phyloP scores from a whole-genome alignment of 371 early-diverging fungal genomes.

The Syncephalis plumigaleata region DNA sequence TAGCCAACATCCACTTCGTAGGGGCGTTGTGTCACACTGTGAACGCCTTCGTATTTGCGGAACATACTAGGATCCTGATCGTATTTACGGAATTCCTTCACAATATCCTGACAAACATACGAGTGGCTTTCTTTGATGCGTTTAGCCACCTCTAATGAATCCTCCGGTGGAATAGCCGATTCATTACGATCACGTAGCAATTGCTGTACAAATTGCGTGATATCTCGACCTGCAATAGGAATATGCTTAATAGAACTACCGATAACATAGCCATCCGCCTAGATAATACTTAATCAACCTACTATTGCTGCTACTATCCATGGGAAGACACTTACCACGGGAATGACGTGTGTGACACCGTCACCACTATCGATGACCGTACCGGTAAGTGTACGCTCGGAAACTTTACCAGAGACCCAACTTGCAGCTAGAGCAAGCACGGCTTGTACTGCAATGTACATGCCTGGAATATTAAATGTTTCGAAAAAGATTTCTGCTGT shows the following conservation, averaged over 20 bases:
- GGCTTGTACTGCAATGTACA: conserved; percentile 89
- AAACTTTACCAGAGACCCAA: conserved; percentile 66
- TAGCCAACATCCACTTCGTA: conserved; percentile 92
- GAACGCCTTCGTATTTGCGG: conserved; percentile 71
- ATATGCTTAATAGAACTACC: conserved; percentile 94
- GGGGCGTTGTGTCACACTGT: conserved; percentile 71
- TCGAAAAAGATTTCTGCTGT: conserved; percentile 90
- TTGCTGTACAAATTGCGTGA: conserved; percentile 93
- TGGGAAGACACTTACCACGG: conserved; percentile 41
- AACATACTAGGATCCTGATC: conserved; percentile 78
- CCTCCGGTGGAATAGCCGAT: conserved; percentile 86
- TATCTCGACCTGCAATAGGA: conserved; percentile 94
- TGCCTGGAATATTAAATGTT: conserved; percentile 73
- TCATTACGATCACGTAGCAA: conserved; percentile 89
- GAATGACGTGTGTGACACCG: conserved; percentile 98
- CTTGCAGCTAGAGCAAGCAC: conserved; percentile 80
- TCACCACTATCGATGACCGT: conserved; percentile 96
- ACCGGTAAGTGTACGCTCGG: conserved; percentile 78
- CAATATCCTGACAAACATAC: conserved; percentile 93
- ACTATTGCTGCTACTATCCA: not conserved
- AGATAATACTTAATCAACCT: not conserved
- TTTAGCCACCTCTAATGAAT: conserved; percentile 83
- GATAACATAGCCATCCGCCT: conserved; percentile 96
- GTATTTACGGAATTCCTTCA: conserved; percentile 87
- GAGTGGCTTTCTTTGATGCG: conserved; percentile 91